Evolutionary conservation across 2,329 filamentous ascomycete species (phyloP), one percentile per base, ranked within the genome.

Genomic region (Monilinia vaccinii-corymbosi): DNA sequence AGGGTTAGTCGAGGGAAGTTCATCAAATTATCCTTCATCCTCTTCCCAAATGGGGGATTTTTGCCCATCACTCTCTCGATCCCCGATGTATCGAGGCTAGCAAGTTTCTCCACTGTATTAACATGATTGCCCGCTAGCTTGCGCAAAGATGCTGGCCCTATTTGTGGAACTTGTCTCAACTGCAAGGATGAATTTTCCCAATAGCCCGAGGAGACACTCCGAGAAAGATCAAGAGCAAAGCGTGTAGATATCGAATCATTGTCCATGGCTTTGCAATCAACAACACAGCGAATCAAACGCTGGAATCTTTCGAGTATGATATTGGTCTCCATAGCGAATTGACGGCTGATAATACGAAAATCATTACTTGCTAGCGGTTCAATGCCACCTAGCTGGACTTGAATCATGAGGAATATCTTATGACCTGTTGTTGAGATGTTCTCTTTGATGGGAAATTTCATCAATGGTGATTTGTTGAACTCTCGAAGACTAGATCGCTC

Each of bases 131-230:
- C 79, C 3, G 84, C 81, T 47, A 97, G 79, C 71, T 88, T 94
- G 42, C 87, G 81, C 64, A 89, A 84, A n/a, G 83, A 81, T 1
- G 86, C 89, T 5, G 84, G 77, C 0, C 94, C 94, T 62, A 97
- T 82, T 3, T 85, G 82, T 0, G 89, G 84, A 1, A 99, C 80
- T 71, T 97, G 93, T 62, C 88, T 87, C 69, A 99, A 81, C 66
- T 97, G 89, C 25, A 87, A 78, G 0, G 89, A 83, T 2, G 85
- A 88, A 38, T 88, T 85, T 68, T 99, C 94, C 94, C 92, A 73
- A 1, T 79, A 78, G 1, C 81, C 82, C 2, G 91, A 88, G 25
- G 83, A 81, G 56, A 97, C 75, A 64, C 89, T 91, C 60, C 93
- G 81, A 51, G 87, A 81, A 7, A 97, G 79, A 68, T 93, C 88